Evolutionary conservation across 1,284 basidiomycete species (phyloP).

Genomic region (Afroboletus lepidellus): DNA sequence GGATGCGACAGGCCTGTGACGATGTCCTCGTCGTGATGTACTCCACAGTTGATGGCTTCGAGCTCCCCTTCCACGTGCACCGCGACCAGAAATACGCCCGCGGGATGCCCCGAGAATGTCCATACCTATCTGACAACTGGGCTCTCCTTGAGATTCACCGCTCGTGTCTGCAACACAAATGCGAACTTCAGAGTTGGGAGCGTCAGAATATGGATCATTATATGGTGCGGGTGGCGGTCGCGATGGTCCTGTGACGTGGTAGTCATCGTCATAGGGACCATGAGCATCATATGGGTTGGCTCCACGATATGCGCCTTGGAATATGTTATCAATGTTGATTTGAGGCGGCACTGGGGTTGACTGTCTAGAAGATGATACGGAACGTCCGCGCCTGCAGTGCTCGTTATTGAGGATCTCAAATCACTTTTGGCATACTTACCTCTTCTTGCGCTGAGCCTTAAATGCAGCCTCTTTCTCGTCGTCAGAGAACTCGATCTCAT

Average conservation of each 20-base stretch:
- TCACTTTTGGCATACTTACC: constrained; percentile 38
- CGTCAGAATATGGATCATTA: constrained; percentile 73
- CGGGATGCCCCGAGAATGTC: constrained; percentile 15
- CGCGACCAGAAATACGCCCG: constrained; percentile 38
- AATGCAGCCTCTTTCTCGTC: constrained; percentile 81
- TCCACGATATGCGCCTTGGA: constrained; percentile 43
- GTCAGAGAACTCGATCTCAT: constrained; percentile 88
- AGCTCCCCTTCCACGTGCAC: constrained; percentile 20
- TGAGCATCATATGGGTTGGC: constrained; percentile 62
- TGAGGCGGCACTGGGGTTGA: constrained; percentile 54
- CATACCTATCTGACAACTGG: constrained; percentile 25
- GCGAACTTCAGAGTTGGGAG: constrained; percentile 29
- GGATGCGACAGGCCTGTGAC: constrained; percentile 6
- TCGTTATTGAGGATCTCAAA: constrained; percentile 8
- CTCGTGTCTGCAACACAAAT: background rate
- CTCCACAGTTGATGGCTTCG: constrained; percentile 18
- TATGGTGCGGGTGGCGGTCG: constrained; percentile 68
- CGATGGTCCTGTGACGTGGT: constrained; percentile 44
- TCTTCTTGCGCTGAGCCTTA: constrained; percentile 56
- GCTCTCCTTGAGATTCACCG: constrained; percentile 13
- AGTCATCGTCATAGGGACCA: constrained; percentile 65
- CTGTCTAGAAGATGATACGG: constrained; percentile 51
- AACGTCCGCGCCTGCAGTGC: constrained; percentile 48
- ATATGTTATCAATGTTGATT: constrained; percentile 53
- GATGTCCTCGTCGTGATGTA: constrained; percentile 17